A percentile compares a stretch with the other conserved stretches of the same genome.
Evolutionary conservation across 305 asterid species (phyloP).

Genomic region (Salvia sclarea): DNA sequence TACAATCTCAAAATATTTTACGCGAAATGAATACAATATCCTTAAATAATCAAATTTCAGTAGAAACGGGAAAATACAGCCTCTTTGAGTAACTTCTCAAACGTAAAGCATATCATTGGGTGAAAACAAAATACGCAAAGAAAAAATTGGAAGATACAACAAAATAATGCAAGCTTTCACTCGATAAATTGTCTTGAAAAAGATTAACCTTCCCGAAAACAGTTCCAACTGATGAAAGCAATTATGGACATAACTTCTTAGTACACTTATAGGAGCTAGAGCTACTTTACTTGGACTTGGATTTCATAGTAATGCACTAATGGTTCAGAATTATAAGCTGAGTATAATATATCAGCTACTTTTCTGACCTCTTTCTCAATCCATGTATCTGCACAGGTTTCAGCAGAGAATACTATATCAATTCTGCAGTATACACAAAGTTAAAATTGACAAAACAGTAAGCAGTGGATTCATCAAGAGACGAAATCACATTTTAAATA

Average conservation of each 20-base stretch:
- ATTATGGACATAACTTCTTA: background rate
- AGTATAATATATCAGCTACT: background rate
- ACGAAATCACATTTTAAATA: background rate
- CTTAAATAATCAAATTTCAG: background rate
- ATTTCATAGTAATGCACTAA: constrained; percentile 8
- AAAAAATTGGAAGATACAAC: background rate
- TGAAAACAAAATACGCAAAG: background rate
- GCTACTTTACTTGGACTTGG: background rate
- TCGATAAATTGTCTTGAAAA: background rate
- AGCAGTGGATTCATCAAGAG: constrained; percentile 22
- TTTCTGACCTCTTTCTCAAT: constrained; percentile 92
- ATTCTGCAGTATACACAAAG: constrained; percentile 53
- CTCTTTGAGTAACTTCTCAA: constrained; percentile 22
- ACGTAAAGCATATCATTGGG: background rate
- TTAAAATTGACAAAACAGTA: constrained; percentile 27
- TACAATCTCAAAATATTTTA: background rate
- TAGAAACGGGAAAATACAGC: background rate
- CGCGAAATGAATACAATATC: constrained; percentile 8
- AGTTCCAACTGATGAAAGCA: constrained; percentile 7
- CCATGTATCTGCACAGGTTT: constrained; percentile 98
- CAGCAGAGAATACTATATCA: constrained; percentile 73
- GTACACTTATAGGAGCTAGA: background rate
- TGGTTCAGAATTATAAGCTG: background rate
- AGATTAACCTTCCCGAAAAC: background rate
- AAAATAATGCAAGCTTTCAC: background rate